Base-by-base conservation (phyloP, 2,329 filamentous ascomycete genomes). In the Aschersonia sp. region DNA sequence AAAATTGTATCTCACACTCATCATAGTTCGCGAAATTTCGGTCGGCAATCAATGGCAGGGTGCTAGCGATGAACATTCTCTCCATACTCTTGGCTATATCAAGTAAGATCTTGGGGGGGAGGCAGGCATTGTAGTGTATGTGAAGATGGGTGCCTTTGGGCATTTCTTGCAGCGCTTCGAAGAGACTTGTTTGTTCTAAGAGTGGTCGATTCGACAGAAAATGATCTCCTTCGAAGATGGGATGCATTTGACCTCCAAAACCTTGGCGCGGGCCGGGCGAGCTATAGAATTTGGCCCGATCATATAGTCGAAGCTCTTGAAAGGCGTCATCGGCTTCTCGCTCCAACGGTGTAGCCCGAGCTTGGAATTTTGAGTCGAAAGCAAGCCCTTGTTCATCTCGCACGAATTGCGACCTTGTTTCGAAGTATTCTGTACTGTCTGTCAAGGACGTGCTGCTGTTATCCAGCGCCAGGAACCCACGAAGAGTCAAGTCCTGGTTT, bases 121-220 rank as follows among this genome's bases (percentile, higher is more conserved):
- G 66, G 51, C 83, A 85, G n/a, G 84, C 75, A 59, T 88, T 89
- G 69, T 85, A 88, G 61, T 89, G 84, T 30, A 87, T 75, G 60
- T 89, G 84, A 30, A 88, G 67, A 58, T 88, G 80, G 0, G 75
- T 74, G 2, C 83, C 84, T 61, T 89, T 89, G 42, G 84, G 84
- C 68, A 85, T 74, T 49, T 61, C 58, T 32, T 65, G 66, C 5
- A 79, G 74, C 30, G 83, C 71, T 31, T 67, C 54, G 54, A 80
- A 77, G 10, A 88, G 57, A 43, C 66, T 61, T 6, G 82, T 85
- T 44, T 69, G 47, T 40, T 72, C 61, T 54, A 83, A 77, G 41
- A 77, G 60, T 47, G 71, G 61, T 43, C 68, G 59, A 54, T 80
- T 80, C 46, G 71, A 69, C 30, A 81, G 62, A 56, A 78, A 82